These are phyloP conservation scores for Fusarium secorum DNA, from an alignment of 2,329 filamentous ascomycete genomes.

Conservation along the genomic window DNA sequence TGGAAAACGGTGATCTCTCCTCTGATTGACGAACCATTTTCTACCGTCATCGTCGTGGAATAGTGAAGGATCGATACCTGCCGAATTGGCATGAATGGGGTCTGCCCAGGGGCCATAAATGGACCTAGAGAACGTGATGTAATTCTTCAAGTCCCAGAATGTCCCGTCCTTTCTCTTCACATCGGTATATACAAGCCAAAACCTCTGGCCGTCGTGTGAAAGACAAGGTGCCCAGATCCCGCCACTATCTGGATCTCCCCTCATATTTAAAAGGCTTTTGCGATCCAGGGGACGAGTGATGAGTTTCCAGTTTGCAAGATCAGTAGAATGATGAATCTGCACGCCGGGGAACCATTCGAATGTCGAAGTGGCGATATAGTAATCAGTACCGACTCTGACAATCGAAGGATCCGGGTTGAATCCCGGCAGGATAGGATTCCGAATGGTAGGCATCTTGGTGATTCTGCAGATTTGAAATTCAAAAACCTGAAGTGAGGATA, in stretches of 20 bases:
- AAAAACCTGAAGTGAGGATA: neutral
- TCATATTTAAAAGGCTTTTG: slow-evolving; percentile 61
- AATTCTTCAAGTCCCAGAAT: slow-evolving; percentile 68
- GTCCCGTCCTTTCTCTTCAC: slow-evolving; percentile 71
- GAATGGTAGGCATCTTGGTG: slow-evolving; percentile 53
- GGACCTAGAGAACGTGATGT: slow-evolving; percentile 56
- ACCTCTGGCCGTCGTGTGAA: slow-evolving; percentile 64
- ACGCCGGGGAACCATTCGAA: slow-evolving; percentile 64
- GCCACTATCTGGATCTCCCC: slow-evolving; percentile 65
- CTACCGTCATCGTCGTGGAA: slow-evolving; percentile 65
- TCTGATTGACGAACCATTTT: slow-evolving; percentile 65
- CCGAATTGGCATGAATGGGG: slow-evolving; percentile 64
- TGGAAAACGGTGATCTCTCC: slow-evolving; percentile 60
- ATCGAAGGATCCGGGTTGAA: slow-evolving; percentile 65
- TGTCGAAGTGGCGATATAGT: slow-evolving; percentile 63
- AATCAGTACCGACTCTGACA: slow-evolving; percentile 58
- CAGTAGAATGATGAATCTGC: slow-evolving; percentile 61
- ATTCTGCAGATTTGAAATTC: neutral
- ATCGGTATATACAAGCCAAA: slow-evolving; percentile 71
- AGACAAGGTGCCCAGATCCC: slow-evolving; percentile 71
- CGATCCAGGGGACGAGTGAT: slow-evolving; percentile 56
- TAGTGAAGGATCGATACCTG: slow-evolving; percentile 67
- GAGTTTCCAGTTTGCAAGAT: slow-evolving; percentile 61
- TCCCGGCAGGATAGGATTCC: slow-evolving; percentile 63
- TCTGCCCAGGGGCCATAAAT: slow-evolving; percentile 69